Base-by-base conservation (phyloP, 331 rosid genomes). In the Quercus tomentella region DNA sequence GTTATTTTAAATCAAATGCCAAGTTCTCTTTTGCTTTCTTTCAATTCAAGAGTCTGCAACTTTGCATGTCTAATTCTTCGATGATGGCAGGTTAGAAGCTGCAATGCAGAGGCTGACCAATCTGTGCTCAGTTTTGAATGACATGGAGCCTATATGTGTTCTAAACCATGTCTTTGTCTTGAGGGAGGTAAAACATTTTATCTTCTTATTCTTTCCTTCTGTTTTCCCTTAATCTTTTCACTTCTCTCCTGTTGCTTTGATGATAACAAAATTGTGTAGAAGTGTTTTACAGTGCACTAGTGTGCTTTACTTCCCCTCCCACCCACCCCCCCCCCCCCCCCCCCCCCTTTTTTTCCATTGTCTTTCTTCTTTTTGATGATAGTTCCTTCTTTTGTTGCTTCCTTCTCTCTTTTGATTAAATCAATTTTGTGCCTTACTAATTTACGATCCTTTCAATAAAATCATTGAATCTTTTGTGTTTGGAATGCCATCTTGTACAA, bases 101-200 rank as follows among this genome's bases (percentile, higher is more conserved):
- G 99, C 99, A 35, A 93, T 95, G 97, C 99, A 95, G 89, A 93
- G 99, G 88, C 74, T 95, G 86, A 93, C 99, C 73, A 95, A 95
- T 84, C 81, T 95, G 79, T 95, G 99, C 90, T 95, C 97, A 56
- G 97, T 95, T 76, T 90, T 95, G 80, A 95, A 95, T 83, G 97
- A 95, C 84, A 95, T 95, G 97, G 99, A 95, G 83, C 99, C 99
- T 76, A 93, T 95, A 78, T 95, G 99, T 87, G 97, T 95, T 77
- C 80, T 95, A 79, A 95, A 95, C 82, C 98, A 95, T 61, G 99
- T 95, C 57, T 95, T 95, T 82, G 96, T 95, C 62, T 84, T 91
- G 61, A 89, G 97, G 85, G 98, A 95, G 99, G 97, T 95, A 73
- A 83, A 67, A 49, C 52, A 67, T 33, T 67, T 35, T 49, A 6